Evolutionary conservation across 257 asterid genomes (phyloP).

Genomic region (Solanum pennellii): DNA sequence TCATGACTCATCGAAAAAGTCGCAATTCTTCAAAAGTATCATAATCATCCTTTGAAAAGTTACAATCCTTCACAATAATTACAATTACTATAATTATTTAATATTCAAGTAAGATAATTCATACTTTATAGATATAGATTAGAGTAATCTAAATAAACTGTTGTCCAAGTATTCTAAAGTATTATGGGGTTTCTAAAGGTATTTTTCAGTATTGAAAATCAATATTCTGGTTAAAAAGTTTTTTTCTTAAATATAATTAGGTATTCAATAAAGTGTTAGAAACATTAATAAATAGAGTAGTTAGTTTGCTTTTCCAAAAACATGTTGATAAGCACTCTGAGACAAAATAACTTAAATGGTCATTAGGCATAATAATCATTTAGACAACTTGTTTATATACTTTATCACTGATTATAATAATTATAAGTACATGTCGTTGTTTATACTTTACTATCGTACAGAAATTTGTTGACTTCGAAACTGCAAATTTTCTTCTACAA

Average conservation of each 20-base stretch:
- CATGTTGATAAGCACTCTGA: background rate
- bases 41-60: too few relatives aligned
- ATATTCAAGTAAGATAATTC: too few relatives aligned
- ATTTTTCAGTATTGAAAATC: too few relatives aligned
- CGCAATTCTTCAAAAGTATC: accelerated
- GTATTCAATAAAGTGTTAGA: background rate
- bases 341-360: too few relatives aligned
- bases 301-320: background rate
- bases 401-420: too few relatives aligned
- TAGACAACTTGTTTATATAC: background rate
- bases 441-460: background rate
- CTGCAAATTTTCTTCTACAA: background rate
- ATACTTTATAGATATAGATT: too few relatives aligned
- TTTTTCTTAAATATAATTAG: background rate
- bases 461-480: background rate
- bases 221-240: too few relatives aligned
- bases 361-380: background rate
- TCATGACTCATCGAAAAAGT: too few relatives aligned
- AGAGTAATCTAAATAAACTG: background rate
- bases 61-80: too few relatives aligned
- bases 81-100: too few relatives aligned
- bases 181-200: too few relatives aligned
- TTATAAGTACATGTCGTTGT: background rate
- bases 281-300: background rate
- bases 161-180: background rate